Conservation (phyloP, 163 green algal genomes). For the Picocystis sp. region DNA sequence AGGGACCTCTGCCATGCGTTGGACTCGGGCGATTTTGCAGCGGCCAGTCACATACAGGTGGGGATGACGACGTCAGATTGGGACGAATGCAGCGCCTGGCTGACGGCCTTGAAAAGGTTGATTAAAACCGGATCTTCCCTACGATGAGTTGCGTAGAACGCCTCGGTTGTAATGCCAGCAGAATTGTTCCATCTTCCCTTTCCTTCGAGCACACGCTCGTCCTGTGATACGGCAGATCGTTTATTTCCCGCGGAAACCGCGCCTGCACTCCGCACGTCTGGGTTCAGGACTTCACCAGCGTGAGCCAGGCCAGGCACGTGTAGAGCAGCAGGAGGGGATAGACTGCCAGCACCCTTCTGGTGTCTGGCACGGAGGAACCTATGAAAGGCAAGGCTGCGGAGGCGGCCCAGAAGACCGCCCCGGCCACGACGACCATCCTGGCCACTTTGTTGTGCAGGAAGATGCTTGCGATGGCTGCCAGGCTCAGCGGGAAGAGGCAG, state of each 20-base stretch:
- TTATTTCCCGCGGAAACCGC: no score
- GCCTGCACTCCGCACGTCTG: no score
- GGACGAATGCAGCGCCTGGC: slow-evolving; percentile 79
- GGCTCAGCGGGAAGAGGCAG: slow-evolving; percentile 86
- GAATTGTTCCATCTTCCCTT: no score
- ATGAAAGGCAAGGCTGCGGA: slow-evolving; percentile 81
- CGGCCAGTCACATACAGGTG: slow-evolving; percentile 44
- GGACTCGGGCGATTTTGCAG: slow-evolving; percentile 53
- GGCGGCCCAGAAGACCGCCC: slow-evolving; percentile 53
- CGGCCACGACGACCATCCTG: slow-evolving; percentile 32
- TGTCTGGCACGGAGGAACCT: slow-evolving; percentile 27
- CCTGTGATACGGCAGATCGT: no score
- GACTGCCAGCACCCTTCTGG: slow-evolving; percentile 62
- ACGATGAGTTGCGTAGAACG: no score
- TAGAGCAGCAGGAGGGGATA: slow-evolving; percentile 91
- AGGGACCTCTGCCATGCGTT: slow-evolving; percentile 64
- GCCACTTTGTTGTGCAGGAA: slow-evolving; percentile 13
- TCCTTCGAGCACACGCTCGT: no score
- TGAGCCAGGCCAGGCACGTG: slow-evolving; percentile 66
- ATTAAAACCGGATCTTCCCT: slow-evolving; percentile 48
- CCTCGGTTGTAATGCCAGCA: no score
- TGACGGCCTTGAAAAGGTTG: slow-evolving; percentile 84
- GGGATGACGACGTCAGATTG: slow-evolving; percentile 79
- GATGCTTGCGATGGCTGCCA: slow-evolving; percentile 40
- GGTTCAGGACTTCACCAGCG: slow-evolving; percentile 38